These are phyloP conservation scores for Mucor lusitanicus DNA, from an alignment of 371 early-diverging fungal species.

Conservation along the genomic window DNA sequence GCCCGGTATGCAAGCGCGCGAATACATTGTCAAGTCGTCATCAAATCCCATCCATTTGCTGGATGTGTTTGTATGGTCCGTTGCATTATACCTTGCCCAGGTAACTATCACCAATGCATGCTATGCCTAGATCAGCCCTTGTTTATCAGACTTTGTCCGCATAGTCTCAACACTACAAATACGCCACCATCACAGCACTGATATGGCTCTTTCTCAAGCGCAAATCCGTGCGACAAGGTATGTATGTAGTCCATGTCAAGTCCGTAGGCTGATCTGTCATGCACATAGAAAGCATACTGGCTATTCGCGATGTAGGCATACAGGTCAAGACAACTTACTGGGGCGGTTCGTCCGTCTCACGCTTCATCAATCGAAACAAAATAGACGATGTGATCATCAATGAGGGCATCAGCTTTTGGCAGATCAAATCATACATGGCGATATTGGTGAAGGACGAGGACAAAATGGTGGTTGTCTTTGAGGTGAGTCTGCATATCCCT, in stretches of 20 bases:
- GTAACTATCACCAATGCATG: background rate
- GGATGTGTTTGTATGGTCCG: background rate
- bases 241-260: background rate
- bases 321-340: constrained; percentile 66
- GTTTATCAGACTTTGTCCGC: background rate
- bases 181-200: background rate
- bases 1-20: constrained; percentile 15
- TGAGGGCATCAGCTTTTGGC: constrained; percentile 76
- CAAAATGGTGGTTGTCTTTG: constrained; percentile 70
- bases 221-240: constrained; percentile 6
- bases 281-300: constrained; percentile 59
- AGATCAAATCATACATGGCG: constrained; percentile 75
- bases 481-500: constrained; percentile 47
- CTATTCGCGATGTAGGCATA: constrained; percentile 70
- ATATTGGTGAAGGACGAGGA: constrained; percentile 64
- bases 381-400: constrained; percentile 73
- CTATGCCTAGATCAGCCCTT: background rate
- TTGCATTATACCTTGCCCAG: background rate
- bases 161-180: background rate
- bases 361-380: constrained; percentile 65
- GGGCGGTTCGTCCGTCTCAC: constrained; percentile 54
- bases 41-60: background rate
- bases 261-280: too few relatives aligned
- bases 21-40: constrained; percentile 10
- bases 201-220: constrained; percentile 6